phyloP scores from a whole-genome alignment of 2,329 filamentous ascomycete species.

The Nothomitra cinnamomea region DNA sequence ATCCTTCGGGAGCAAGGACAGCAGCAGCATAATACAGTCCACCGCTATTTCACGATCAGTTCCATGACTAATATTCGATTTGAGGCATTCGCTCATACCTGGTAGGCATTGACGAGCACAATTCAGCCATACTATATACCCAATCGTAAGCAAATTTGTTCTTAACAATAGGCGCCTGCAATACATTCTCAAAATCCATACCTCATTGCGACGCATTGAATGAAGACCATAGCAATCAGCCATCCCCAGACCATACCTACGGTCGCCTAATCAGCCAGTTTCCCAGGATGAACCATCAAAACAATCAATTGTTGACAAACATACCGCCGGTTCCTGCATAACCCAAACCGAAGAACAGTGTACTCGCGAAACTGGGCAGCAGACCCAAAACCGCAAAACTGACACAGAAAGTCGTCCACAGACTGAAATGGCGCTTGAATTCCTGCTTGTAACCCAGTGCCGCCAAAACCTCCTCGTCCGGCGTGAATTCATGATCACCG shows the following conservation, averaged over 20 bases:
- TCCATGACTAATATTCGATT: constrained; percentile 1
- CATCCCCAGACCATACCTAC: constrained; percentile 60
- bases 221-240: constrained; percentile 55
- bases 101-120: constrained; percentile 58
- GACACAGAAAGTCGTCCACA: constrained; percentile 61
- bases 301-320: constrained; percentile 31
- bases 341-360: constrained; percentile 44
- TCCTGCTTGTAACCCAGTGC: constrained; percentile 38
- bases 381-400: constrained; percentile 57
- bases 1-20: constrained; percentile 49
- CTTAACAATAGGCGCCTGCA: neutral
- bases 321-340: constrained; percentile 44
- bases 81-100: constrained; percentile 21
- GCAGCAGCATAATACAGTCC: constrained; percentile 60
- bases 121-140: constrained; percentile 35
- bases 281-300: neutral
- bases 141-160: neutral
- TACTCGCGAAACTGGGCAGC: constrained; percentile 54
- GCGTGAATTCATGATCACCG: constrained; percentile 20
- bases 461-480: constrained; percentile 25
- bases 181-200: constrained; percentile 31
- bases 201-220: constrained; percentile 44
- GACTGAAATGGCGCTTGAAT: constrained; percentile 52
- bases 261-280: neutral
- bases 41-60: constrained; percentile 23